These are phyloP conservation scores for Neurospora terricola DNA, from an alignment of 495 filamentous ascomycete species.

Conservation along the genomic window DNA sequence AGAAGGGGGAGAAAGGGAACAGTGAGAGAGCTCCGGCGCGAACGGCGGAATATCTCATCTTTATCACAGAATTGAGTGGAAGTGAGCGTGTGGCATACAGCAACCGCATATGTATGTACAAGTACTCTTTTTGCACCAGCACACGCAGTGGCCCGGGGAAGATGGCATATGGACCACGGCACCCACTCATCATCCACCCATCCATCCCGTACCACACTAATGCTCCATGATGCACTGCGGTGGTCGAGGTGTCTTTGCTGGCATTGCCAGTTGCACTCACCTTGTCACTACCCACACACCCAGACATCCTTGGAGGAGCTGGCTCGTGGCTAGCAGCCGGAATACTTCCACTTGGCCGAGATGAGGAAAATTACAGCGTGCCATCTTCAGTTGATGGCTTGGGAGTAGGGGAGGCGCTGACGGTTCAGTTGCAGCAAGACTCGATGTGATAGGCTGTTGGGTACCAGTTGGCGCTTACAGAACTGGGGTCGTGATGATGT, in stretches of 20 bases:
- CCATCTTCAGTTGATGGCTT: conserved; percentile 3
- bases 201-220: background rate
- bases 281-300: conserved; percentile 2
- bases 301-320: conserved; percentile 8
- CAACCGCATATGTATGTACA: background rate
- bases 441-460: conserved; percentile 36
- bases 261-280: background rate
- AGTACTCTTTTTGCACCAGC: background rate
- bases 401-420: background rate
- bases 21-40: background rate
- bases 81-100: background rate
- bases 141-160: background rate
- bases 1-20: background rate
- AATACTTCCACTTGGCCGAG: conserved; percentile 2
- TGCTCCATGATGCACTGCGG: background rate
- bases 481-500: conserved; percentile 30
- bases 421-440: conserved; percentile 21
- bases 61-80: background rate
- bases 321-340: conserved; percentile 15
- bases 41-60: conserved; percentile 6
- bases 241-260: background rate
- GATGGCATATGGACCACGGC: background rate
- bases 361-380: conserved; percentile 1
- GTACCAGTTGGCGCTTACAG: conserved; percentile 44
- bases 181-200: background rate